Base-by-base conservation (phyloP, 768 basidiomycete species). In the Boletus barrowsii region DNA sequence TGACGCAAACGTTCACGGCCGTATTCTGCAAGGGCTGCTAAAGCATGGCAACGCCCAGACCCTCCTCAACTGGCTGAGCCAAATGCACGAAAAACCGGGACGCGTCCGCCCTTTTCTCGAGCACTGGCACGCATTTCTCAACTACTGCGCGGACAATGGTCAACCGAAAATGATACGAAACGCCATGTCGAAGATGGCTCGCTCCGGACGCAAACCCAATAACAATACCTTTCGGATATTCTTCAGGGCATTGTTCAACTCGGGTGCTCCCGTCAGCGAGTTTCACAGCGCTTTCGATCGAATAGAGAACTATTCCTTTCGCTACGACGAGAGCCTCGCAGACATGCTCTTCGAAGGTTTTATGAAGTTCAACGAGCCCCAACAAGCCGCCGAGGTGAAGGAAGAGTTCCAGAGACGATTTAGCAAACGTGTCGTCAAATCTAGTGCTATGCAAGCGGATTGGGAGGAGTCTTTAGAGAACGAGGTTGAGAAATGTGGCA, bases 121-220 rank as follows among this genome's bases (percentile, higher is more conserved):
- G 20, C 83, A 84, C 53, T 83, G 83, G 72, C 79, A 86, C 56
- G 55, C 75, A 10, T 76, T 84, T 56, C 69, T 88, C 35, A 72
- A 78, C 36, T 67, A 65, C 17, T 77, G 75, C 53, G 63, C 59
- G 39, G 59, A 62, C 51, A 54, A 51, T 20, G 71, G 67, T 14
- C 65, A 69, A 48, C 55, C 62, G 42, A 62, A 50, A 30, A 42
- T 66, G 11, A 55, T 71, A 37, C 68, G 64, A 22, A 63, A 63
- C 20, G 63, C 57, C 63, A 77, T 56, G 63, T 72, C 55, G 59
- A 69, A 56, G 54, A 76, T 76, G 75, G 68, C 63, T 39, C 63
- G 68, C 30, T 63, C 74, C 30, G 76, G 78, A 40, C 68, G 74
- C 47, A 67, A 65, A 42, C 79, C 82, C 6, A 73, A 72, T 20